Percentiles rank a stretch among this genome's conserved stretches.
Evolutionary conservation across 345 rosid genomes (phyloP).

Genomic region (Gossypium herbaceum): DNA sequence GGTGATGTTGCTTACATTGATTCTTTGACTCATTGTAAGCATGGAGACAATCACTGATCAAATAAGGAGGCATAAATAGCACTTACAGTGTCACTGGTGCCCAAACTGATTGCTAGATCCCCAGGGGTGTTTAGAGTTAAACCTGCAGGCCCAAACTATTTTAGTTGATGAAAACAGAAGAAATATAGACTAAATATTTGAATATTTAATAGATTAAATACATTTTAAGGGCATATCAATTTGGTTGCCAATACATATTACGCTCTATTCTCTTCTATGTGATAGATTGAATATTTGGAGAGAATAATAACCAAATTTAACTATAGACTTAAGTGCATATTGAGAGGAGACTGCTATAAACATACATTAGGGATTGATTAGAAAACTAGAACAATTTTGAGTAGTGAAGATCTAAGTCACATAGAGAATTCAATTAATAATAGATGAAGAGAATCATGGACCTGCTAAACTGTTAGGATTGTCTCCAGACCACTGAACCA

Average conservation of each 20-base stretch:
- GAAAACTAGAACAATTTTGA: not conserved
- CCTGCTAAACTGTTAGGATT: constrained; percentile 99
- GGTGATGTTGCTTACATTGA: not conserved
- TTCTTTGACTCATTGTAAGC: not conserved
- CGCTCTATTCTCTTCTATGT: not conserved
- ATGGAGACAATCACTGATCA: not conserved
- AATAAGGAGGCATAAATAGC: not conserved
- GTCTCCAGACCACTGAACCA: constrained; percentile 97
- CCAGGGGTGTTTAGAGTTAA: constrained; percentile 80
- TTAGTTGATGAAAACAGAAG: constrained; percentile 1
- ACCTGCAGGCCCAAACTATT: constrained; percentile 42
- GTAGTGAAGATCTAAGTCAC: not conserved
- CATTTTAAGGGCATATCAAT: not conserved
- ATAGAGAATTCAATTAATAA: not conserved
- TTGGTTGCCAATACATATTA: too few relatives aligned
- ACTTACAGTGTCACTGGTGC: constrained; percentile 90
- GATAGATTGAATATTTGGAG: not conserved
- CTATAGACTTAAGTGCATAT: not conserved
- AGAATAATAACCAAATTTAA: not conserved
- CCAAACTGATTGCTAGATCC: constrained; percentile 87
- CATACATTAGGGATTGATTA: not conserved
- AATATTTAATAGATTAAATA: too few relatives aligned
- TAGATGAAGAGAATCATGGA: constrained; percentile 17
- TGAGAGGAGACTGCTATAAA: not conserved
- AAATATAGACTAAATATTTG: not conserved